These are phyloP conservation scores for Septoria linicola DNA, from an alignment of 2,329 filamentous ascomycete species.

Conservation along the genomic window DNA sequence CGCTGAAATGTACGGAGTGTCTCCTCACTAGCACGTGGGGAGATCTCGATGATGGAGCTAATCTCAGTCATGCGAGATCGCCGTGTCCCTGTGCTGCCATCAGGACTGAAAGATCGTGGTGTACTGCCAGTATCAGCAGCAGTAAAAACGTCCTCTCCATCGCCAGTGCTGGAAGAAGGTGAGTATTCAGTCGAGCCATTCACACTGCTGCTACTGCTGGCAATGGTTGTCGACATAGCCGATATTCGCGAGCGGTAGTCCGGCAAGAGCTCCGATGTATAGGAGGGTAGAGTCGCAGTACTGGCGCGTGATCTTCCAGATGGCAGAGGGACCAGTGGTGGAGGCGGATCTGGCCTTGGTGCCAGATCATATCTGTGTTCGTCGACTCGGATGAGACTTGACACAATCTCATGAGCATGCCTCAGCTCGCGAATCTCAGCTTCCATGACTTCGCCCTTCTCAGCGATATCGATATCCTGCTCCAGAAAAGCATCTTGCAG, in stretches of 20 bases:
- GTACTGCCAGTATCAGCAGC: conserved; percentile 16
- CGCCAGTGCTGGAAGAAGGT: conserved; percentile 13
- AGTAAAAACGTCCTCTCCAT: conserved; percentile 15
- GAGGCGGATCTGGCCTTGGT: conserved; percentile 27
- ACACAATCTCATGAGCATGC: conserved; percentile 54
- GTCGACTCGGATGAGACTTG: conserved; percentile 31
- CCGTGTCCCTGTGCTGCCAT: conserved; percentile 24
- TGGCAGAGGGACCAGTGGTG: conserved; percentile 29
- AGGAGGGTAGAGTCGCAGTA: conserved; percentile 37
- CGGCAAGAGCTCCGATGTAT: conserved; percentile 43
- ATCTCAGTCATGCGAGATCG: conserved; percentile 37
- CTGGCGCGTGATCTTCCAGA: conserved; percentile 36
- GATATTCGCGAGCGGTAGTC: conserved; percentile 44
- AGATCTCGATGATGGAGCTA: conserved; percentile 45
- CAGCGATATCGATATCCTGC: conserved; percentile 47
- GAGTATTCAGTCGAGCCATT: conserved; percentile 15
- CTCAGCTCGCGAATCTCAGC: conserved; percentile 53
- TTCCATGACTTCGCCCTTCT: conserved; percentile 44
- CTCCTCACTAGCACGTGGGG: conserved; percentile 42
- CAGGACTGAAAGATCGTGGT: conserved; percentile 16
- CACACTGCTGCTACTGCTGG: conserved; percentile 35
- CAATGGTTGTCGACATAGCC: conserved; percentile 24
- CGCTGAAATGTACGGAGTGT: conserved; percentile 36
- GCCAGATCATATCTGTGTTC: conserved; percentile 36
- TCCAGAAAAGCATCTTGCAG: conserved; percentile 40